phyloP scores from a whole-genome alignment of 305 asterid genomes.

The Stenogyne calaminthoides region DNA sequence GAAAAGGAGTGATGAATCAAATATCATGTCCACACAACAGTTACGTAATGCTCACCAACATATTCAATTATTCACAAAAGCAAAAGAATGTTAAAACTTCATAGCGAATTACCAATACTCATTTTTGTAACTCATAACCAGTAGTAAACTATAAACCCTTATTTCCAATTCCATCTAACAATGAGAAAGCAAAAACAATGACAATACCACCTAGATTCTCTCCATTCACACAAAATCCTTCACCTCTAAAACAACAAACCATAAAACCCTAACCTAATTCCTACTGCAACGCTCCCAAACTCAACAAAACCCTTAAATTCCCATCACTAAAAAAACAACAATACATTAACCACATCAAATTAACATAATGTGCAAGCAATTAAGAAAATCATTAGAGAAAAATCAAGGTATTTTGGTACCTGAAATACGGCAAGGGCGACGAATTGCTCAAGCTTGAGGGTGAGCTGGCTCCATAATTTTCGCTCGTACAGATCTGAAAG shows the following conservation, averaged over 20 bases:
- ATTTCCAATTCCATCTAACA: background rate
- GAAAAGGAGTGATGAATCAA: slow-evolving; percentile 7
- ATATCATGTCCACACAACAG: background rate
- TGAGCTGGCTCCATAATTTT: slow-evolving; percentile 97
- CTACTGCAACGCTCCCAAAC: slow-evolving; percentile 22
- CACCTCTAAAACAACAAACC: background rate
- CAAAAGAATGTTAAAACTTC: background rate
- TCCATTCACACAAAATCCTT: background rate
- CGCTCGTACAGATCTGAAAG: slow-evolving; percentile 96
- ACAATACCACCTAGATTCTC: background rate
- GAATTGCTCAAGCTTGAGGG: slow-evolving; percentile 93
- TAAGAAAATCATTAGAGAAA: background rate
- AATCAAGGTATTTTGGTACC: slow-evolving; percentile 40
- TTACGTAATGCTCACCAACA: background rate
- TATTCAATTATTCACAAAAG: background rate
- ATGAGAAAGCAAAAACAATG: background rate
- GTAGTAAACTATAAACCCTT: background rate
- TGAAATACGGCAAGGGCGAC: slow-evolving; percentile 84
- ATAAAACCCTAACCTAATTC: slow-evolving; percentile 37
- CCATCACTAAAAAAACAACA: background rate
- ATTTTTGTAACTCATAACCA: background rate
- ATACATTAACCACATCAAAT: background rate
- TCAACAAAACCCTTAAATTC: background rate
- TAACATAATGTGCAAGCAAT: slow-evolving; percentile 8
- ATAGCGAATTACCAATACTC: background rate